Percentiles rank a stretch among this genome's conserved stretches.
Conservation (phyloP, 2,329 filamentous ascomycete species). For the Aspergillus neotritici region DNA sequence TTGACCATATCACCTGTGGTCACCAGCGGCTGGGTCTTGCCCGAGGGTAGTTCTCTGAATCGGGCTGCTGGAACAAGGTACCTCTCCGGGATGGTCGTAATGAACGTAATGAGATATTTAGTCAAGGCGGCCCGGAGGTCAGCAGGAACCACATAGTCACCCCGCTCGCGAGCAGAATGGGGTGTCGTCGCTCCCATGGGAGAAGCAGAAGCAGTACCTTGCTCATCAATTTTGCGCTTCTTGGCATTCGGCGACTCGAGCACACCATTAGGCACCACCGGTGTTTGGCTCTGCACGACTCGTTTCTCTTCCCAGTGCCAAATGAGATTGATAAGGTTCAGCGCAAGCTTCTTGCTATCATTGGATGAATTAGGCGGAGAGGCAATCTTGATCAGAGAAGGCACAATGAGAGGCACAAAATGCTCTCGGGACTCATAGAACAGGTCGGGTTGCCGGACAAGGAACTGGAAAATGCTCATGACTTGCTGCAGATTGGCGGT, state of each 20-base stretch:
- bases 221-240: conserved; percentile 70
- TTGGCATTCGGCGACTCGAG: conserved; percentile 67
- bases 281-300: conserved; percentile 50
- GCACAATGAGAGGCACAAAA: conserved; percentile 82
- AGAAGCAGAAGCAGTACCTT: conserved; percentile 52
- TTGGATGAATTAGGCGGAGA: conserved; percentile 72
- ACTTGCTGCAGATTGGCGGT: conserved; percentile 92
- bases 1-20: conserved; percentile 72
- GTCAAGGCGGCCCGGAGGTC: conserved; percentile 72
- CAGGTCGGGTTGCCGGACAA: conserved; percentile 83
- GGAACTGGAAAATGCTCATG: conserved; percentile 94
- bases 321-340: conserved; percentile 85
- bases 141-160: conserved; percentile 63
- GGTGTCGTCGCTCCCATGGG: conserved; percentile 39
- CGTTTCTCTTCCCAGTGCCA: conserved; percentile 89
- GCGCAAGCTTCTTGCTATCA: conserved; percentile 83
- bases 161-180: conserved; percentile 44
- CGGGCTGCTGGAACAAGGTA: conserved; percentile 70
- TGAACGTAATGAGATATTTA: conserved; percentile 94
- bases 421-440: conserved; percentile 95
- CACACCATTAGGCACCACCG: conserved; percentile 28
- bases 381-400: conserved; percentile 81
- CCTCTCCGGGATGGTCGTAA: conserved; percentile 80
- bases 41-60: conserved; percentile 50
- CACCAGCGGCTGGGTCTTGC: conserved; percentile 47